Evolutionary conservation across 345 rosid genomes (phyloP).

Genomic region (Salix udensis): DNA sequence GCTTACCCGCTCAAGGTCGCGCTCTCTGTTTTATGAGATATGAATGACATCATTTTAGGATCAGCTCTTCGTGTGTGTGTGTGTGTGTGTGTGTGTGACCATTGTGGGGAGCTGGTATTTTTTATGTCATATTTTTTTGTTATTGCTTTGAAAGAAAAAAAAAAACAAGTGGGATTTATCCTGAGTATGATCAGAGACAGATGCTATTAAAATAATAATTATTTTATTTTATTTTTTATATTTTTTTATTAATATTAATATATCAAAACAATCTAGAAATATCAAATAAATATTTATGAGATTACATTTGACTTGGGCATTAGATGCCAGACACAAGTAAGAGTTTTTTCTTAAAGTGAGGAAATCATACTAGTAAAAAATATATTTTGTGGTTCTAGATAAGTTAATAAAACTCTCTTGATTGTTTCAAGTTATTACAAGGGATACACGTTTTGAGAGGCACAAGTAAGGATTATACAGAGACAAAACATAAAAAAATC

Average conservation of each 20-base stretch:
- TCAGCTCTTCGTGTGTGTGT: no score
- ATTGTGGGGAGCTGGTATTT: not conserved
- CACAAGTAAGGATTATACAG: not conserved
- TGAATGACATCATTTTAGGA: not conserved
- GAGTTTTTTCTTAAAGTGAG: no score
- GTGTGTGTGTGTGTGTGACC: no score
- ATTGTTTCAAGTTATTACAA: no score
- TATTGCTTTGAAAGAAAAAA: not conserved
- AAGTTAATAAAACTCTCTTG: no score
- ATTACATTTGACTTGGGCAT: constrained; percentile 19
- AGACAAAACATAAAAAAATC: not conserved
- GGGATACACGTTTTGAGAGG: not conserved
- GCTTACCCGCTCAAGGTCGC: no score
- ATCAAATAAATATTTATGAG: not conserved
- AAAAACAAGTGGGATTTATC: constrained; percentile 8
- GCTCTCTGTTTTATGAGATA: not conserved
- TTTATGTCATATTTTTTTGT: not conserved
- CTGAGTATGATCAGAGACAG: not conserved
- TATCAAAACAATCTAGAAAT: no score
- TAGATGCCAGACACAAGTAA: not conserved
- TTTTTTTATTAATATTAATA: no score
- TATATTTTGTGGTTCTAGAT: no score
- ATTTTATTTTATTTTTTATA: no score
- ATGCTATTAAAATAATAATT: no score
- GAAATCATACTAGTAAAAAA: not conserved